Conservation (phyloP, 495 filamentous ascomycete genomes). For the Penicillium coprophilum region DNA sequence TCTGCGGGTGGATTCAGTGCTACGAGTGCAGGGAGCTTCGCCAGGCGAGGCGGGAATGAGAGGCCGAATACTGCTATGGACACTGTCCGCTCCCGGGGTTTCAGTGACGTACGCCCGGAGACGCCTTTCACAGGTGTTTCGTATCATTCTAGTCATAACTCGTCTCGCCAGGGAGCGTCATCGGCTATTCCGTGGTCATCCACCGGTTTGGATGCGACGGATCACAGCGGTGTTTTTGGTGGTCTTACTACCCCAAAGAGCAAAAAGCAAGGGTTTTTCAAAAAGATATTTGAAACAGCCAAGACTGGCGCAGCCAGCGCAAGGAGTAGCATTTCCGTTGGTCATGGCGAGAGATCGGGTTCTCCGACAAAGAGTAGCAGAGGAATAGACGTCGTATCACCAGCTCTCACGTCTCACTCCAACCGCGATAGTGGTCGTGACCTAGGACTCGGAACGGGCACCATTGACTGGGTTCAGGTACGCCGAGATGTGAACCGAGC, state of each 20-base stretch:
- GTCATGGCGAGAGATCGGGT: slow-evolving; percentile 51
- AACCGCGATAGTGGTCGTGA: slow-evolving; percentile 59
- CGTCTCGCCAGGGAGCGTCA: slow-evolving; percentile 54
- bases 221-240: slow-evolving; percentile 60
- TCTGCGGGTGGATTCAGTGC: slow-evolving; percentile 91
- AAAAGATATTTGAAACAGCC: slow-evolving; percentile 91
- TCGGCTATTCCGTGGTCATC: slow-evolving; percentile 50
- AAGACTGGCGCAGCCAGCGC: slow-evolving; percentile 91
- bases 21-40: slow-evolving; percentile 91
- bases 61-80: slow-evolving; percentile 56
- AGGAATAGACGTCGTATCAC: slow-evolving; percentile 36
- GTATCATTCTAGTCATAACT: slow-evolving; percentile 81
- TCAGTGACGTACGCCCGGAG: slow-evolving; percentile 59
- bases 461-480: slow-evolving; percentile 92
- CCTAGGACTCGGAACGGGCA: slow-evolving; percentile 58
- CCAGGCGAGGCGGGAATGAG: slow-evolving; percentile 56
- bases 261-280: slow-evolving; percentile 94
- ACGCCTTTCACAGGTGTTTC: slow-evolving; percentile 75
- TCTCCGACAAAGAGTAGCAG: slow-evolving; percentile 50
- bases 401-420: slow-evolving; percentile 32
- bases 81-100: slow-evolving; percentile 39
- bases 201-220: slow-evolving; percentile 37
- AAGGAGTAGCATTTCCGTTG: slow-evolving; percentile 75
- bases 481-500: slow-evolving; percentile 92
- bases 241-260: slow-evolving; percentile 83